phyloP scores from a whole-genome alignment of 768 basidiomycete genomes.

The Neoboletus magnificus region DNA sequence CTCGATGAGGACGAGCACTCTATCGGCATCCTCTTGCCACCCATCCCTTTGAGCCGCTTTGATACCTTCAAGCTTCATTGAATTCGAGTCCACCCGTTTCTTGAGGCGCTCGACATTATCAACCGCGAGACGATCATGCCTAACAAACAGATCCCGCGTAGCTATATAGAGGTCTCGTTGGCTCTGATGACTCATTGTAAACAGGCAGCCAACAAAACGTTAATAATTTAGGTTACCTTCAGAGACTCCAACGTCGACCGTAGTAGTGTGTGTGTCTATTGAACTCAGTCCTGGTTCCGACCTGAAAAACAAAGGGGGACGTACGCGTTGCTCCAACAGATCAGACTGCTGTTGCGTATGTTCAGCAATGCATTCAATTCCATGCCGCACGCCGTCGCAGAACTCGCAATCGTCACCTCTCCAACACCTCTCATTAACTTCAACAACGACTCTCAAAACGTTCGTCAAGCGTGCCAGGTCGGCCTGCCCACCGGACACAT shows the following conservation, averaged over 20 bases:
- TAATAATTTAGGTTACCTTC: constrained; percentile 47
- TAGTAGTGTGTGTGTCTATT: constrained; percentile 58
- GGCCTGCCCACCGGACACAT: constrained; percentile 52
- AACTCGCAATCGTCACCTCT: constrained; percentile 79
- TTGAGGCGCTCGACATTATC: constrained; percentile 87
- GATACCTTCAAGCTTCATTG: constrained; percentile 72
- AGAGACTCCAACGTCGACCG: constrained; percentile 72
- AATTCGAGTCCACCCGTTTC: constrained; percentile 77
- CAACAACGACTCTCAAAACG: constrained; percentile 71
- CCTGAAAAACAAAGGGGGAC: constrained; percentile 21
- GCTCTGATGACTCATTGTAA: constrained; percentile 37
- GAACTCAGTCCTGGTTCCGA: neutral
- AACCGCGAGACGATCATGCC: constrained; percentile 83
- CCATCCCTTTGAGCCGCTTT: constrained; percentile 70
- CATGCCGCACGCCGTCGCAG: constrained; percentile 71
- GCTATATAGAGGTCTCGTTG: constrained; percentile 87
- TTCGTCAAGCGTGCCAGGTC: constrained; percentile 83
- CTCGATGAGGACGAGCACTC: constrained; percentile 66
- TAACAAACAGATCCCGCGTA: constrained; percentile 79
- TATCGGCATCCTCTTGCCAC: constrained; percentile 86
- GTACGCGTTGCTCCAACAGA: constrained; percentile 66
- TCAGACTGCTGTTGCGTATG: constrained; percentile 74
- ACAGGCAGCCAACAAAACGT: constrained; percentile 3
- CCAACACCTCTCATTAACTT: constrained; percentile 81
- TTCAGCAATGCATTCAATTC: constrained; percentile 61